Conservation (phyloP, 2,329 filamentous ascomycete species). For the Ascochyta rabiei region DNA sequence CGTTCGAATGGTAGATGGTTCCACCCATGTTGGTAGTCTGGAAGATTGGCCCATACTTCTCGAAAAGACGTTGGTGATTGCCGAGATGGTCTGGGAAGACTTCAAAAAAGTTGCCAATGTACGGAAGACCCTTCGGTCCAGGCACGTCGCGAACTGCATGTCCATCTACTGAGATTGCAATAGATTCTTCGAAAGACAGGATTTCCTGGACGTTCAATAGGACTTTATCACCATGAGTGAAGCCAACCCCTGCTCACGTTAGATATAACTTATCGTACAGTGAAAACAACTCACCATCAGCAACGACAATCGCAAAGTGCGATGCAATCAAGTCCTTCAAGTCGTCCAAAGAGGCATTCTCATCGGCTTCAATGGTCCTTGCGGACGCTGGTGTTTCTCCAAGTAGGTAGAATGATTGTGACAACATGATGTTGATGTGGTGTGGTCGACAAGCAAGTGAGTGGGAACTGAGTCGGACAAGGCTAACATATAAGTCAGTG, state of each 20-base stretch:
- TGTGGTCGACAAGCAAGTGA: conserved; percentile 6
- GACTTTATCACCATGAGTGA: conserved; percentile 11
- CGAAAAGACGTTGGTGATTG: conserved; percentile 51
- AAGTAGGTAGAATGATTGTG: conserved; percentile 36
- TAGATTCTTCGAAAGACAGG: conserved; percentile 20
- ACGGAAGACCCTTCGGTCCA: conserved; percentile 48
- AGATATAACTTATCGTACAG: background rate
- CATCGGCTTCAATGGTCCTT: conserved; percentile 29
- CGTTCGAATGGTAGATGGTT: conserved; percentile 45
- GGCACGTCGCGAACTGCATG: conserved; percentile 52
- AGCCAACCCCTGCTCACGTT: conserved; percentile 17
- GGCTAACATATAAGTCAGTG: conserved; percentile 13
- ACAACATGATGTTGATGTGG: conserved; percentile 18
- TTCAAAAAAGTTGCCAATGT: conserved; percentile 48
- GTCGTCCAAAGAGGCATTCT: conserved; percentile 30
- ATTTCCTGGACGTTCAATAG: conserved; percentile 17
- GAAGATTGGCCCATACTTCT: conserved; percentile 47
- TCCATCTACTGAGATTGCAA: conserved; percentile 57
- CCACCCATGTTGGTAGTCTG: conserved; percentile 48
- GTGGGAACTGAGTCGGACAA: conserved; percentile 2
- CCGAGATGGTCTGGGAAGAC: conserved; percentile 52
- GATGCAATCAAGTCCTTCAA: conserved; percentile 34
- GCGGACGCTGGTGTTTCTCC: conserved; percentile 31
- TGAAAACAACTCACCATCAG: conserved; percentile 23
- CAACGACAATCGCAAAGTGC: conserved; percentile 39